A percentile compares a stretch with the other conserved stretches of the same genome.
Evolutionary conservation across 192 early-diverging fungal species (phyloP).

Genomic region (Chytriomyces confervae): DNA sequence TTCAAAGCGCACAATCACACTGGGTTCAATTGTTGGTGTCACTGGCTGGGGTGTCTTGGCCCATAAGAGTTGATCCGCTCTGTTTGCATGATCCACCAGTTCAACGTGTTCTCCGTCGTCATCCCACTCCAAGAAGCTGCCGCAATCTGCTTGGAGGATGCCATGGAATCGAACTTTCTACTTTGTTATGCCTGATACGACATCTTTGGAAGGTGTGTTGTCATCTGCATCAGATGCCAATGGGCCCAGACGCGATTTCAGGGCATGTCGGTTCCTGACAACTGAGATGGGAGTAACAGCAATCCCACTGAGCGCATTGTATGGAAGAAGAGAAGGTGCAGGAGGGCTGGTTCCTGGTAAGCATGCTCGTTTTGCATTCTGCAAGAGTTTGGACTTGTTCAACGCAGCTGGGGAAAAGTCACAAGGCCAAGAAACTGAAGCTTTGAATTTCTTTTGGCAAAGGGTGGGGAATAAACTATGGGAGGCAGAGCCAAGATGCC

Average conservation of each 20-base stretch:
- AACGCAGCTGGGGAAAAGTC: slow-evolving; percentile 65
- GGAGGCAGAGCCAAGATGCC: no score
- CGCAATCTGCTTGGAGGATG: slow-evolving; percentile 73
- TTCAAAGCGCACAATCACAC: slow-evolving; percentile 94
- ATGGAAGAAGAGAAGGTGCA: slow-evolving; percentile 50
- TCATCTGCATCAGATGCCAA: neutral
- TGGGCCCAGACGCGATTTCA: slow-evolving; percentile 67
- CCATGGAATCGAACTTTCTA: slow-evolving; percentile 71
- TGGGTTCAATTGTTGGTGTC: slow-evolving; percentile 89
- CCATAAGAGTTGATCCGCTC: slow-evolving; percentile 73
- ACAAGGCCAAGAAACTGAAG: neutral
- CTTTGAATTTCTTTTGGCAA: neutral
- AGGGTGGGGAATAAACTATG: no score
- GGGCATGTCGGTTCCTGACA: slow-evolving; percentile 83
- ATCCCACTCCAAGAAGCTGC: slow-evolving; percentile 87
- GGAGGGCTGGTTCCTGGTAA: slow-evolving; percentile 63
- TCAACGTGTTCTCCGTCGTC: slow-evolving; percentile 86
- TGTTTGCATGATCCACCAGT: slow-evolving; percentile 85
- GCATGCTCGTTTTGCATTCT: slow-evolving; percentile 89
- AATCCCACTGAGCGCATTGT: slow-evolving; percentile 92
- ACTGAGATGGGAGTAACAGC: slow-evolving; percentile 88
- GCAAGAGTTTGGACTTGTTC: slow-evolving; percentile 86
- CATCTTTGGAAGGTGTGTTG: slow-evolving; percentile 56
- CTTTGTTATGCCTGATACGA: slow-evolving; percentile 88
- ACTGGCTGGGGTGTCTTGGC: slow-evolving; percentile 95